Evolutionary conservation across 768 basidiomycete species (phyloP).

Genomic region (Termitomyces eurrhizus): DNA sequence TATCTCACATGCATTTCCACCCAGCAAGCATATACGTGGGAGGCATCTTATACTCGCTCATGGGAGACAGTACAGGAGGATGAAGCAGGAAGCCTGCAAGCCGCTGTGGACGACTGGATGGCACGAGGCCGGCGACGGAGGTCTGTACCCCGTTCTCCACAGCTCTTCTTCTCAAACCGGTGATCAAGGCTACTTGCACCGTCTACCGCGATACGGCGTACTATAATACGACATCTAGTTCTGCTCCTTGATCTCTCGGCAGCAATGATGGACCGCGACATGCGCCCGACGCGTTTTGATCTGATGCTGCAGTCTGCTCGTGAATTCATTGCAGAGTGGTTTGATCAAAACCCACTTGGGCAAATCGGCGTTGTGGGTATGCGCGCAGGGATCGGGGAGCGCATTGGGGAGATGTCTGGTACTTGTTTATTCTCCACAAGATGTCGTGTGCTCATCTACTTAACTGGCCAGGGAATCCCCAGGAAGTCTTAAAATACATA

Average conservation of each 20-base stretch:
- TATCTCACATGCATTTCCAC: slow-evolving; percentile 3
- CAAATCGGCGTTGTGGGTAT: slow-evolving; percentile 96
- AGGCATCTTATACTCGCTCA: slow-evolving; percentile 88
- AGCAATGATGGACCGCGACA: slow-evolving; percentile 94
- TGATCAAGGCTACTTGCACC: slow-evolving; percentile 65
- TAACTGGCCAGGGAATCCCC: slow-evolving; percentile 73
- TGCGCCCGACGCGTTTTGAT: slow-evolving; percentile 93
- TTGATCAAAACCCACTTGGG: slow-evolving; percentile 97
- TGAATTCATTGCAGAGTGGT: slow-evolving; percentile 95
- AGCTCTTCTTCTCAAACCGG: slow-evolving; percentile 1
- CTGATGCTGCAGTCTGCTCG: slow-evolving; percentile 85
- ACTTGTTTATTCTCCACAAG: slow-evolving; percentile 17
- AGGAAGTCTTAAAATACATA: slow-evolving; percentile 87
- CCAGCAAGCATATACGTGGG: slow-evolving; percentile 91
- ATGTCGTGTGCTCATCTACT: slow-evolving; percentile 2
- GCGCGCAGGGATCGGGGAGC: slow-evolving; percentile 86
- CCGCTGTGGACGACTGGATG: slow-evolving; percentile 86
- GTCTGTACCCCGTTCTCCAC: slow-evolving; percentile 35
- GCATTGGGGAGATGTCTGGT: slow-evolving; percentile 93
- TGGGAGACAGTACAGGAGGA: slow-evolving; percentile 99
- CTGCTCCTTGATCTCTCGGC: slow-evolving; percentile 89
- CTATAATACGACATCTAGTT: slow-evolving; percentile 94
- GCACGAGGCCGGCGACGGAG: slow-evolving; percentile 81
- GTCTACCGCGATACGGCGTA: slow-evolving; percentile 84
- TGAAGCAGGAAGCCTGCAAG: slow-evolving; percentile 85